These are phyloP conservation scores for Helenozyma rhizophorensis DNA, from an alignment of 805 yeast genomes.

Conservation along the genomic window DNA sequence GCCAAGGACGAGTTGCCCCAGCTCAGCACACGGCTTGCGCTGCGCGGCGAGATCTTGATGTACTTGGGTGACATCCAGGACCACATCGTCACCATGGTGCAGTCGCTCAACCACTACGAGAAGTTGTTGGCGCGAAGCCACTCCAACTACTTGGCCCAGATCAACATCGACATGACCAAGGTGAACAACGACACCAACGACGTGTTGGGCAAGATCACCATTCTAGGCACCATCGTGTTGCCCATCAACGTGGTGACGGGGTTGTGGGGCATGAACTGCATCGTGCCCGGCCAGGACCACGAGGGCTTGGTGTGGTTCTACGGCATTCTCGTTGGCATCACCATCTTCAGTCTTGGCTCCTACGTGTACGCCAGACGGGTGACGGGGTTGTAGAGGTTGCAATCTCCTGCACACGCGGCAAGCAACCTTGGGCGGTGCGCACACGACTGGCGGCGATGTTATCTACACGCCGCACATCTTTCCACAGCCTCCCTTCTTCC, in stretches of 20 bases:
- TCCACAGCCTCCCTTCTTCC: no score
- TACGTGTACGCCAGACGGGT: constrained; percentile 38
- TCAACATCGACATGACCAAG: constrained; percentile 95
- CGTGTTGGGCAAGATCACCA: constrained; percentile 87
- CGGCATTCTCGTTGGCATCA: constrained; percentile 32
- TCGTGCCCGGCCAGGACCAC: constrained; percentile 84
- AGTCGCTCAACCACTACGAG: constrained; percentile 89
- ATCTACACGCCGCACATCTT: no score
- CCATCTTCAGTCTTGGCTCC: constrained; percentile 30
- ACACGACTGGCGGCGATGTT: no score
- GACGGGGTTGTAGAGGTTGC: constrained; percentile 34
- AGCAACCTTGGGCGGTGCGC: no score
- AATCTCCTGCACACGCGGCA: no score
- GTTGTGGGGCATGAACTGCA: constrained; percentile 97
- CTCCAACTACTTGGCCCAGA: constrained; percentile 92
- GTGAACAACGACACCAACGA: constrained; percentile 97
- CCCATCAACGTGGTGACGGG: constrained; percentile 97
- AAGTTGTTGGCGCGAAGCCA: constrained; percentile 92
- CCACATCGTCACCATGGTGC: constrained; percentile 96
- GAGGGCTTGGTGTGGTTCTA: constrained; percentile 40
- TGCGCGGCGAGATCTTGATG: constrained; percentile 75
- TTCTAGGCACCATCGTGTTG: constrained; percentile 89
- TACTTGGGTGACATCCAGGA: constrained; percentile 97
- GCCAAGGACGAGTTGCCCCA: constrained; percentile 4
- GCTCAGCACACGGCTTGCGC: constrained; percentile 41